Evolutionary conservation across 1,284 basidiomycete genomes (phyloP).

Genomic region (Leccinum fallax): DNA sequence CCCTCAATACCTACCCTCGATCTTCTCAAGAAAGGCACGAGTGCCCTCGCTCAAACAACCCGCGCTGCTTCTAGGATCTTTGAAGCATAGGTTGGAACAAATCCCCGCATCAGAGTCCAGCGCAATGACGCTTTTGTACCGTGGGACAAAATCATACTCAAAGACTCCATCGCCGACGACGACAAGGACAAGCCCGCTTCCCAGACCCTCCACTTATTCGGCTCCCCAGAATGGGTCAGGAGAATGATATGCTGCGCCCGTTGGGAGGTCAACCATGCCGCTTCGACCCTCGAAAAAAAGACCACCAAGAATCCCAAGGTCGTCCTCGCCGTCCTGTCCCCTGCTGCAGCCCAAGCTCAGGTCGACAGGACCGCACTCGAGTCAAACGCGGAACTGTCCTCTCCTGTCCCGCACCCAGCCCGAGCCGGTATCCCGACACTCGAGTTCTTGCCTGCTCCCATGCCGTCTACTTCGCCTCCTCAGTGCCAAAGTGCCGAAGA

Average conservation of each 20-base stretch:
- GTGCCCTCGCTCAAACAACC: slow-evolving; percentile 76
- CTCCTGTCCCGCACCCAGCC: slow-evolving; percentile 60
- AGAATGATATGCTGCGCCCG: slow-evolving; percentile 77
- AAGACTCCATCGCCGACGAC: too few species aligned
- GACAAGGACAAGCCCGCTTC: too few species aligned
- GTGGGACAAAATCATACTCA: too few species aligned
- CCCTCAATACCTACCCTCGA: slow-evolving; percentile 84
- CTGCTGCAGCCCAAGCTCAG: slow-evolving; percentile 38
- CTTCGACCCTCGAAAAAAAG: slow-evolving; percentile 27
- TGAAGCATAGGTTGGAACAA: slow-evolving; percentile 79
- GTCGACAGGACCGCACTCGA: slow-evolving; percentile 37
- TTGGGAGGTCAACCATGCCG: slow-evolving; percentile 61
- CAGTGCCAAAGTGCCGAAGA: slow-evolving; percentile 34
- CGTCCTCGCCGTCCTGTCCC: slow-evolving; percentile 57
- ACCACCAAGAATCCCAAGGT: slow-evolving; percentile 44
- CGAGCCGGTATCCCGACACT: slow-evolving; percentile 60
- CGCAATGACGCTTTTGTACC: too few species aligned
- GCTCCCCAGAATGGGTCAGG: slow-evolving; percentile 78
- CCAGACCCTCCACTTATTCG: slow-evolving; percentile 28
- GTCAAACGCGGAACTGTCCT: slow-evolving; percentile 39
- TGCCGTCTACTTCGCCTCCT: slow-evolving; percentile 19
- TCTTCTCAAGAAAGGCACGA: slow-evolving; percentile 88
- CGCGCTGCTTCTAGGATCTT: slow-evolving; percentile 80
- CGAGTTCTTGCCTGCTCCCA: slow-evolving; percentile 50
- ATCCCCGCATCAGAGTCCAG: slow-evolving; percentile 72